A percentile compares a stretch with the other conserved stretches of the same genome.
Evolutionary conservation across 2,329 filamentous ascomycete genomes (phyloP).

Genomic region (Colletotrichum truncatum): DNA sequence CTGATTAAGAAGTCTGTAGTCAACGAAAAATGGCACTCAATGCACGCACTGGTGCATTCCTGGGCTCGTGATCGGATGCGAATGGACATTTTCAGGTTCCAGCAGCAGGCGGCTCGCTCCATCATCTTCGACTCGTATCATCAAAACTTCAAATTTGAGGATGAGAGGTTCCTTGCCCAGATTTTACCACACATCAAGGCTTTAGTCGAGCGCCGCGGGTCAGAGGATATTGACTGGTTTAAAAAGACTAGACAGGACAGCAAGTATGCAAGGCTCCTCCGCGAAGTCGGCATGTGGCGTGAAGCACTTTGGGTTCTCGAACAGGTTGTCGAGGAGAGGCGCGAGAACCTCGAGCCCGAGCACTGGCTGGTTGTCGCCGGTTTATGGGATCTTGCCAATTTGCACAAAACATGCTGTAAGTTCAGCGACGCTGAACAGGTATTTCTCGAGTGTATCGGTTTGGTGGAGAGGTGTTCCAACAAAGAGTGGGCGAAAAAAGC

Average conservation of each 20-base stretch:
- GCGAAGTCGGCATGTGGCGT: background rate
- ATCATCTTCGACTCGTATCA: background rate
- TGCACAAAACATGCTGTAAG: background rate
- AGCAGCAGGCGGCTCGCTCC: conserved; percentile 1
- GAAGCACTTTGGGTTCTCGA: background rate
- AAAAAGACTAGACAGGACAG: background rate
- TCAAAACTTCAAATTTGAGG: background rate
- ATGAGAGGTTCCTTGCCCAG: background rate
- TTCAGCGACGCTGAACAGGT: background rate
- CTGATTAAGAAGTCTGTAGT: conserved; percentile 29
- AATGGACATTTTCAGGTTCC: background rate
- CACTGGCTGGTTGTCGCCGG: background rate
- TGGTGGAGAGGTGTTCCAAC: background rate
- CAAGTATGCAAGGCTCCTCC: conserved; percentile 5
- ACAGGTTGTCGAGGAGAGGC: background rate
- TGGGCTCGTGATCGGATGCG: conserved; percentile 34
- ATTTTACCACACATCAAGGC: conserved; percentile 13
- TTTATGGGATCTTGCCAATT: background rate
- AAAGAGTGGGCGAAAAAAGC: background rate
- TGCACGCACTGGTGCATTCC: conserved; percentile 36
- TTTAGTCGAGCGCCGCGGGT: background rate
- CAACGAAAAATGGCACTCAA: conserved; percentile 9
- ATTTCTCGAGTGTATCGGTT: background rate
- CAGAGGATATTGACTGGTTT: background rate
- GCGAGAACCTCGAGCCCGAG: background rate